A percentile compares a stretch with the other conserved stretches of the same genome.
phyloP scores from a whole-genome alignment of 441 rosid species.

The Erodium texanum region DNA sequence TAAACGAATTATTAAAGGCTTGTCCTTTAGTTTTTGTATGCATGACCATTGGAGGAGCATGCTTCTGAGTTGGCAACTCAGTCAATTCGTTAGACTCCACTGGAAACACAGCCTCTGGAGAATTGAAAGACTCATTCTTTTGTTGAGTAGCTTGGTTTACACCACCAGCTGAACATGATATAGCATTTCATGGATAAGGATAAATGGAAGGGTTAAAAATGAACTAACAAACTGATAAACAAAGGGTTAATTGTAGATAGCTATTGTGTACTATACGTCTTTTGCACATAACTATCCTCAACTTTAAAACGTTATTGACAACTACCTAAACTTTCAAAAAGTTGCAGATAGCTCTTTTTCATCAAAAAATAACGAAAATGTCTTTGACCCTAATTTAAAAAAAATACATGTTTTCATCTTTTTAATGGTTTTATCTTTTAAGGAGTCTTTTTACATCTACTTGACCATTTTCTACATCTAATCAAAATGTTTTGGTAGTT shows the following conservation, averaged over 20 bases:
- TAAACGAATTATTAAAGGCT: constrained; percentile 28
- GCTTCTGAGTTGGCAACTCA: constrained; percentile 29
- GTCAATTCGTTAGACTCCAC: constrained; percentile 30
- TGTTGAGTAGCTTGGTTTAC: constrained; percentile 41
- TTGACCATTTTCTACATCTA: too few species aligned
- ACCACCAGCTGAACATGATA: constrained; percentile 45
- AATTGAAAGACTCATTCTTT: constrained; percentile 31
- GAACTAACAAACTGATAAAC: constrained; percentile 1
- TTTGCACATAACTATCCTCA: too few species aligned
- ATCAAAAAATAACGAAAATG: too few species aligned
- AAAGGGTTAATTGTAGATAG: background rate
- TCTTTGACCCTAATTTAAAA: too few species aligned
- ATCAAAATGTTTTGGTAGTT: too few species aligned
- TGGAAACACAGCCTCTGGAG: constrained; percentile 31
- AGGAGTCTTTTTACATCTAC: too few species aligned
- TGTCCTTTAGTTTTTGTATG: constrained; percentile 36
- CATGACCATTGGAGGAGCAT: constrained; percentile 21
- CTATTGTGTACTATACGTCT: too few species aligned
- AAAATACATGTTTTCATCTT: too few species aligned
- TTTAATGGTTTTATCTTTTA: too few species aligned
- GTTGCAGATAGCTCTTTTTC: too few species aligned
- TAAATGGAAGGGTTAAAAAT: background rate
- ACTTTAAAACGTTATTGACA: too few species aligned
- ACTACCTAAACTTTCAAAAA: too few species aligned
- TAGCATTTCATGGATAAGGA: constrained; percentile 18